A percentile compares a stretch with the other conserved stretches of the same genome.
phyloP scores from a whole-genome alignment of 306 rosid genomes.

The Cicer cuneatum region DNA sequence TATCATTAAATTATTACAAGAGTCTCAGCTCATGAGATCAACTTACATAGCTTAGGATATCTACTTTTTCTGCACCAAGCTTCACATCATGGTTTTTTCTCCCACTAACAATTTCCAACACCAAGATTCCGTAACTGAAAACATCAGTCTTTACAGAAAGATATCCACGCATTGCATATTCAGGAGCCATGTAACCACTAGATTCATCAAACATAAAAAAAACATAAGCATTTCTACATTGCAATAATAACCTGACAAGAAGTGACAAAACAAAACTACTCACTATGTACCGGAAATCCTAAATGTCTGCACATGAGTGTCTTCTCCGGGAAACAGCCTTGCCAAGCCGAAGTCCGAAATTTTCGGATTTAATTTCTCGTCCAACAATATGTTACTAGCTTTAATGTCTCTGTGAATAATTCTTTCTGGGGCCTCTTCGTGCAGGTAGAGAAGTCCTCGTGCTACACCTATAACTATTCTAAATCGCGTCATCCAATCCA shows the following conservation, averaged over 20 bases:
- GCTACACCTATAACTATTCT: constrained; percentile 69
- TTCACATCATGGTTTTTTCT: constrained; percentile 65
- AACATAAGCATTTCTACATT: constrained; percentile 22
- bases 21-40: constrained; percentile 4
- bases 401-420: constrained; percentile 92
- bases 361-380: constrained; percentile 77
- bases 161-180: constrained; percentile 86
- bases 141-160: constrained; percentile 87
- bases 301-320: constrained; percentile 80
- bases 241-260: constrained; percentile 24
- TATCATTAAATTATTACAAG: background rate
- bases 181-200: constrained; percentile 97
- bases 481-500: constrained; percentile 76
- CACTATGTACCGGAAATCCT: constrained; percentile 90
- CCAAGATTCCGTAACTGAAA: constrained; percentile 83
- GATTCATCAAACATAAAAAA: constrained; percentile 40
- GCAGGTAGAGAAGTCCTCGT: constrained; percentile 84
- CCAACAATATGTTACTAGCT: constrained; percentile 85
- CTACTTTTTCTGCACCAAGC: constrained; percentile 65
- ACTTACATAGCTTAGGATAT: constrained; percentile 84
- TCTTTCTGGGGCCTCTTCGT: constrained; percentile 85
- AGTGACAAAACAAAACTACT: constrained; percentile 57
- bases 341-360: constrained; percentile 93
- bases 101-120: constrained; percentile 84
- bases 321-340: constrained; percentile 92